Conservation (phyloP, 306 rosid species). For the Cicer bijugum region DNA sequence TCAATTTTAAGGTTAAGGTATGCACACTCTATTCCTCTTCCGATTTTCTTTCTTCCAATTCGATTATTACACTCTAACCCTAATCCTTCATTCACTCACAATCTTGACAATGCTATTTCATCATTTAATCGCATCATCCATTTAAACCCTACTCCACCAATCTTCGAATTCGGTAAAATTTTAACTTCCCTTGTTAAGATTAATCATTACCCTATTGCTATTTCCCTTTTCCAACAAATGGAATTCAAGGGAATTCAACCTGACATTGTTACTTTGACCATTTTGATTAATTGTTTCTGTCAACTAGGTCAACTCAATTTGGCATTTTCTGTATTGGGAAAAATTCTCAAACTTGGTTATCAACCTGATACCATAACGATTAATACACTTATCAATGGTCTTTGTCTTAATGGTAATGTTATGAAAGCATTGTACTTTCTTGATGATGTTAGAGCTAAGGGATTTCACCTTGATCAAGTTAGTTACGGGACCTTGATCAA, state of each 20-base stretch:
- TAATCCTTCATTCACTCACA: too few relatives aligned
- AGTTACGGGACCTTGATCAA: slow-evolving; percentile 15
- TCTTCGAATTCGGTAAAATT: not conserved
- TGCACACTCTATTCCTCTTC: too few relatives aligned
- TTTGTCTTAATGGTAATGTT: not conserved
- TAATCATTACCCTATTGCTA: too few relatives aligned
- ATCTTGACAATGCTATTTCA: not conserved
- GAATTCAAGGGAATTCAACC: too few relatives aligned
- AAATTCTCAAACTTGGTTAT: not conserved
- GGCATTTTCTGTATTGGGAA: not conserved
- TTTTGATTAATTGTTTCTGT: not conserved
- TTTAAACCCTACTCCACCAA: not conserved
- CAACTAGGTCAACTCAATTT: not conserved
- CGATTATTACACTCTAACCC: too few relatives aligned
- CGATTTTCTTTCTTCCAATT: too few relatives aligned
- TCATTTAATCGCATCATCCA: not conserved
- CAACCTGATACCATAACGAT: not conserved
- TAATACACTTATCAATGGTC: not conserved
- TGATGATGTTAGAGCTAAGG: not conserved
- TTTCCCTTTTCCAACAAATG: too few relatives aligned
- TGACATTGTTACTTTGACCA: not conserved
- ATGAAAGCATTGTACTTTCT: not conserved
- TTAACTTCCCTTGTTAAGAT: too few relatives aligned
- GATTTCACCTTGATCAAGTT: not conserved
- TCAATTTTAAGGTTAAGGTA: too few relatives aligned